A percentile compares a stretch with the other conserved stretches of the same genome.
These are phyloP conservation scores for Aspergillus brunneoviolaceus DNA, from an alignment of 2,329 filamentous ascomycete species.

Conservation along the genomic window DNA sequence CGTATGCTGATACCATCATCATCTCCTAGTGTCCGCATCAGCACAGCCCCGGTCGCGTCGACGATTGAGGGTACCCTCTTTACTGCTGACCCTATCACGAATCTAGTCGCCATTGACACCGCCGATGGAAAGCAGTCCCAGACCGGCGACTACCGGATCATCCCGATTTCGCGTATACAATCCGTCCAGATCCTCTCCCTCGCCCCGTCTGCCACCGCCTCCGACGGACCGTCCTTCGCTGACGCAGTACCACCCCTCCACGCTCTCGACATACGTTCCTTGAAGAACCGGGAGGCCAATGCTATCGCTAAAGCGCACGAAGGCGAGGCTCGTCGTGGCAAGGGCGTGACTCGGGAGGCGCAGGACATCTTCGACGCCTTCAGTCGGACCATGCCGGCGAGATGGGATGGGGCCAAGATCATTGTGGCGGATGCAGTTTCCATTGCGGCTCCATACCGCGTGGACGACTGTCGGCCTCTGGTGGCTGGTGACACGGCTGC, in stretches of 20 bases:
- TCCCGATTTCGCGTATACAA: slow-evolving; percentile 60
- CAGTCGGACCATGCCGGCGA: slow-evolving; percentile 59
- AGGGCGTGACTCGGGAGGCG: slow-evolving; percentile 60
- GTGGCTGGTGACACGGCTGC: slow-evolving; percentile 43
- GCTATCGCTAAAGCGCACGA: slow-evolving; percentile 59
- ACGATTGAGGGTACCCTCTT: slow-evolving; percentile 63
- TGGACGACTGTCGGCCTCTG: slow-evolving; percentile 53
- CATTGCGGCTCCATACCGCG: slow-evolving; percentile 58
- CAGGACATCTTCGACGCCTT: slow-evolving; percentile 65
- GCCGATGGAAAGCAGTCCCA: slow-evolving; percentile 38
- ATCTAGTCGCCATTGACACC: slow-evolving; percentile 62
- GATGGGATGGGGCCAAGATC: slow-evolving; percentile 60
- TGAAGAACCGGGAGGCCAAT: slow-evolving; percentile 56
- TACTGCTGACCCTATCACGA: slow-evolving; percentile 60
- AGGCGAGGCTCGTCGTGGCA: slow-evolving; percentile 57
- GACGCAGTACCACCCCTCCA: slow-evolving; percentile 47
- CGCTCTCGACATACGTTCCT: slow-evolving; percentile 54
- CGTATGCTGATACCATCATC: slow-evolving; percentile 2
- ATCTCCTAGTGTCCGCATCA: slow-evolving; percentile 55
- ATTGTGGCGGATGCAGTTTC: slow-evolving; percentile 61
- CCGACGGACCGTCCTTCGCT: slow-evolving; percentile 45
- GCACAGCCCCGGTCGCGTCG: slow-evolving; percentile 52
- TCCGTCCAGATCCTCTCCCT: slow-evolving; percentile 56
- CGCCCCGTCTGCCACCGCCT: slow-evolving; percentile 27
- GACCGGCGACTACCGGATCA: slow-evolving; percentile 59